These are phyloP conservation scores for Avena sativa DNA, from an alignment of 176 grass and related monocot genomes.

Conservation along the genomic window DNA sequence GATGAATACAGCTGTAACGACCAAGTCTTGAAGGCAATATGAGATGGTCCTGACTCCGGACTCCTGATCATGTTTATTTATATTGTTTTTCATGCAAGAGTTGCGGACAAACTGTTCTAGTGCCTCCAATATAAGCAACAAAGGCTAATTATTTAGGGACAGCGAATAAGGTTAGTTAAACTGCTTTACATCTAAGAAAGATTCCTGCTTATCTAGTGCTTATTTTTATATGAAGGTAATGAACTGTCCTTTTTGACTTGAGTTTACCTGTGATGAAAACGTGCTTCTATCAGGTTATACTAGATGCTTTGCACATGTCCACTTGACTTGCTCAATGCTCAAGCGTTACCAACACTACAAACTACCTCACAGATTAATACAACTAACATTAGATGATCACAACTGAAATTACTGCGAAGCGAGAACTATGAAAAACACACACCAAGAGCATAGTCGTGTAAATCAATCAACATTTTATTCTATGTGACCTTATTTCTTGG, in stretches of 20 bases:
- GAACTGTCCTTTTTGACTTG: conserved; percentile 45
- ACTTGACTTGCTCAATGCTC: conserved; percentile 55
- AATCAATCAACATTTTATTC: conserved; percentile 18
- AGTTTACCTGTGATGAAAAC: conserved; percentile 30
- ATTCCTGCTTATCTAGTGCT: conserved; percentile 43
- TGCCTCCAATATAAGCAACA: conserved; percentile 33
- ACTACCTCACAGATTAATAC: conserved; percentile 6
- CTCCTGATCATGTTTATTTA: conserved; percentile 12
- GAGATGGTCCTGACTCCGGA: neutral
- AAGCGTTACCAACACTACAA: conserved; percentile 22
- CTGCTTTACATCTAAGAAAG: conserved; percentile 51
- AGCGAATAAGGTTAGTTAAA: conserved; percentile 26
- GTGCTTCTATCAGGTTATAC: conserved; percentile 41
- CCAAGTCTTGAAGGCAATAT: conserved; percentile 18
- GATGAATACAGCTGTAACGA: conserved; percentile 28
- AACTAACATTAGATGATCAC: neutral
- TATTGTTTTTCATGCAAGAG: neutral
- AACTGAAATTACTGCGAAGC: conserved; percentile 10
- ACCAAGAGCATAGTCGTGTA: neutral
- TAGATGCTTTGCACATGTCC: conserved; percentile 29
- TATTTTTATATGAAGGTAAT: conserved; percentile 50
- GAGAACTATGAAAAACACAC: neutral
- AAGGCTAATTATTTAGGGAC: conserved; percentile 23
- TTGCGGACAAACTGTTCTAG: neutral
- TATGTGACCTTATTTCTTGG: neutral